A percentile compares a stretch with the other conserved stretches of the same genome.
Evolutionary conservation across 73 alveolate species (phyloP).

Genomic region (Blepharisma japonicum): DNA sequence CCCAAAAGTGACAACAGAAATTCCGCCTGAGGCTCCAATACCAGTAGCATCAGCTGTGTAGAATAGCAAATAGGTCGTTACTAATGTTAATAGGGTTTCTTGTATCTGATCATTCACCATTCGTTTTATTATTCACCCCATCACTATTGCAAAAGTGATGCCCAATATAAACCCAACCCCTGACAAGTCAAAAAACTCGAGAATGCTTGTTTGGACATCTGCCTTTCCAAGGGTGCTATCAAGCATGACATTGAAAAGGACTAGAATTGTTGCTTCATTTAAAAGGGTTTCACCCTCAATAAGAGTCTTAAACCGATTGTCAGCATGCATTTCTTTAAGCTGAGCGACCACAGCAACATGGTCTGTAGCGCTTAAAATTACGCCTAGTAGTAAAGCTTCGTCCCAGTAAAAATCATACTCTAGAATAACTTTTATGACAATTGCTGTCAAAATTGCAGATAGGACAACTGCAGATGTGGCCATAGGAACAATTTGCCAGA

Average conservation of each 20-base stretch:
- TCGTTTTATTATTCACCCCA: constrained; percentile 47
- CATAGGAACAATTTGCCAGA: constrained; percentile 37
- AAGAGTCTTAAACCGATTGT: constrained; percentile 55
- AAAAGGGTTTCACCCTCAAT: constrained; percentile 71
- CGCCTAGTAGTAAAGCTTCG: constrained; percentile 74
- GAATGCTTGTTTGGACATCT: neutral
- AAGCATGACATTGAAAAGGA: constrained; percentile 51
- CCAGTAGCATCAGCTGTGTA: constrained; percentile 60
- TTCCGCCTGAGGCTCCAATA: constrained; percentile 48
- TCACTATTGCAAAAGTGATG: constrained; percentile 40
- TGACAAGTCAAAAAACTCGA: constrained; percentile 22
- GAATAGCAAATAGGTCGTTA: constrained; percentile 52
- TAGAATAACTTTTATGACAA: neutral
- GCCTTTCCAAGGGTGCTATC: constrained; percentile 48
- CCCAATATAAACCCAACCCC: constrained; percentile 65
- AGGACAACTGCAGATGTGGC: constrained; percentile 52
- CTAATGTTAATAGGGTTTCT: constrained; percentile 51
- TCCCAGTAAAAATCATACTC: constrained; percentile 36
- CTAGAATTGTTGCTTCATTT: constrained; percentile 68
- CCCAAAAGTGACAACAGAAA: constrained; percentile 61
- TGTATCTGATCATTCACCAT: constrained; percentile 57
- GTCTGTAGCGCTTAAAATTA: constrained; percentile 65
- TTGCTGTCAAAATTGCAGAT: constrained; percentile 33
- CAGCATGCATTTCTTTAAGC: constrained; percentile 67
- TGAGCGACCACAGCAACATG: constrained; percentile 75